These are phyloP conservation scores for Linnemannia schmuckeri DNA, from an alignment of 192 early-diverging fungal genomes.

Conservation along the genomic window DNA sequence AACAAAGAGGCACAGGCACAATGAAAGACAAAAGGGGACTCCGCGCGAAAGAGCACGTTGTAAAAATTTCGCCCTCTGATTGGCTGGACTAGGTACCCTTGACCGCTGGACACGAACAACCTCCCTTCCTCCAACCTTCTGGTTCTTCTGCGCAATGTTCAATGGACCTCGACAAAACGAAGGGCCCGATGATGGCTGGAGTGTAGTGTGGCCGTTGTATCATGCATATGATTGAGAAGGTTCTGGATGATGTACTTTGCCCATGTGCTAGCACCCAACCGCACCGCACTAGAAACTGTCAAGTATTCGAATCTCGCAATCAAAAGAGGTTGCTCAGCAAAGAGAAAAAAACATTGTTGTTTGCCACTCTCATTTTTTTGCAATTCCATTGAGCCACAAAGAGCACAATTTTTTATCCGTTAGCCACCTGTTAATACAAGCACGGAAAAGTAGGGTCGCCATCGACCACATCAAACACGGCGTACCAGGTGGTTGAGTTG, in stretches of 20 bases:
- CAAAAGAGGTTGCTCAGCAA: no score
- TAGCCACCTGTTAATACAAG: neutral
- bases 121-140: neutral
- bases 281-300: no score
- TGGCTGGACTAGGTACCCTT: neutral
- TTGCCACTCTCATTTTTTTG: no score
- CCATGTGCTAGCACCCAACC: no score
- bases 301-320: no score
- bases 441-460: neutral
- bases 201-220: no score
- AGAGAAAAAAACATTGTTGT: no score
- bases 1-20: neutral
- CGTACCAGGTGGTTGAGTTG: neutral
- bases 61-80: neutral
- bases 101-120: neutral
- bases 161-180: neutral
- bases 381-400: no score
- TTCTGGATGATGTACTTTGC: no score
- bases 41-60: neutral
- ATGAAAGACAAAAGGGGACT: neutral
- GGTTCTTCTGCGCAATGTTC: conserved; percentile 6
- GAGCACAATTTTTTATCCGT: neutral
- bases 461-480: neutral
- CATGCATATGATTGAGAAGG: no score
- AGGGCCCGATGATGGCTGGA: neutral